Evolutionary conservation across 163 green algal species (phyloP).

Genomic region (Scenedesmus sp.): DNA sequence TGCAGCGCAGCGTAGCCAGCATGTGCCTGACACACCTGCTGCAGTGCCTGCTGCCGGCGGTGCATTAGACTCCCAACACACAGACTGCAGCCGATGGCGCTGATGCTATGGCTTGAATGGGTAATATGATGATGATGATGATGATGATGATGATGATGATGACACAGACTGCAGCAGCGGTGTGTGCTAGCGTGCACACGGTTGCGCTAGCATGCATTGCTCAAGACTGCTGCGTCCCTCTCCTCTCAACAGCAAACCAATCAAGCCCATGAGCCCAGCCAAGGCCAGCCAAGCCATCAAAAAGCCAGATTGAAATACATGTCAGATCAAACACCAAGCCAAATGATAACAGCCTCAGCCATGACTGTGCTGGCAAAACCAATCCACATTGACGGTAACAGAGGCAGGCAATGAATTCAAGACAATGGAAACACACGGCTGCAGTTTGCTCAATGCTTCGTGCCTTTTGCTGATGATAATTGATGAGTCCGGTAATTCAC

Average conservation of each 20-base stretch:
- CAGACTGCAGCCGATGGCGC: no score
- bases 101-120: no score
- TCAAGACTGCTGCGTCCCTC: no score
- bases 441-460: no score
- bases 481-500: neutral
- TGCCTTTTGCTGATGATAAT: neutral
- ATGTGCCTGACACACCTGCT: neutral
- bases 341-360: neutral
- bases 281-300: neutral
- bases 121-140: no score
- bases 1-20: neutral
- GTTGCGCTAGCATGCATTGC: neutral
- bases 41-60: neutral
- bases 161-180: neutral
- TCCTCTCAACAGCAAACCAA: no score
- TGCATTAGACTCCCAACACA: neutral
- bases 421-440: no score
- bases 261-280: no score
- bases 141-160: no score
- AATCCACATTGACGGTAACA: no score
- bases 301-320: neutral
- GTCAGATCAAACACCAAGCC: neutral
- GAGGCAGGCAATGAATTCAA: no score
- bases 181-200: neutral
- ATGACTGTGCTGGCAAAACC: no score